Conservation (phyloP, 2,329 filamentous ascomycete genomes). For the Fusarium scirpi region DNA sequence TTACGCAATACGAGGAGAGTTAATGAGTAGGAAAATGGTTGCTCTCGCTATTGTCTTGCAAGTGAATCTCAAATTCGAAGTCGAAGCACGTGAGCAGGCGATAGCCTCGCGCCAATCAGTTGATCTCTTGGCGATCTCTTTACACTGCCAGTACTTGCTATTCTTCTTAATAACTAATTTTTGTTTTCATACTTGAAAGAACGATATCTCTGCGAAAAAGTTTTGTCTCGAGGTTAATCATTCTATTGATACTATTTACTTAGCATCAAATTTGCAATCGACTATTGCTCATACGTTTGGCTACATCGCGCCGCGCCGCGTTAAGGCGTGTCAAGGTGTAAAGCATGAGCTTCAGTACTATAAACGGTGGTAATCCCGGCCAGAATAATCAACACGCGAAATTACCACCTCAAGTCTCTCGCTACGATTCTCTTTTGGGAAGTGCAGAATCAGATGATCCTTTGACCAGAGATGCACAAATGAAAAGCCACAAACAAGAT, state of each 20-base stretch:
- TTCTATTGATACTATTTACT: background rate
- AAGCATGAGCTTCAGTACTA: slow-evolving; percentile 21
- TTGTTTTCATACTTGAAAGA: background rate
- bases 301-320: slow-evolving; percentile 9
- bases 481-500: slow-evolving; percentile 23
- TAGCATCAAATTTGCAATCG: background rate
- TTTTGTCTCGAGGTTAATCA: fast-evolving
- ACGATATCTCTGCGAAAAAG: background rate
- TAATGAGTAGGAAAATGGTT: too few species aligned
- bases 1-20: background rate
- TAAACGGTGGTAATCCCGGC: background rate
- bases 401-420: slow-evolving; percentile 1
- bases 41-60: background rate
- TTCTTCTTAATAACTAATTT: background rate
- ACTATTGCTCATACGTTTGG: background rate
- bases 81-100: slow-evolving; percentile 24
- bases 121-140: background rate
- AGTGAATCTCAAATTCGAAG: background rate
- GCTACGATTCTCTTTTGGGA: slow-evolving; percentile 6
- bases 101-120: background rate
- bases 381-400: background rate
- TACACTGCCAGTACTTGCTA: background rate
- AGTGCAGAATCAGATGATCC: slow-evolving; percentile 42
- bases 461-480: slow-evolving; percentile 19
- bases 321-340: background rate